Conservation (phyloP, 345 rosid genomes). For the Moricandia arvensis region DNA sequence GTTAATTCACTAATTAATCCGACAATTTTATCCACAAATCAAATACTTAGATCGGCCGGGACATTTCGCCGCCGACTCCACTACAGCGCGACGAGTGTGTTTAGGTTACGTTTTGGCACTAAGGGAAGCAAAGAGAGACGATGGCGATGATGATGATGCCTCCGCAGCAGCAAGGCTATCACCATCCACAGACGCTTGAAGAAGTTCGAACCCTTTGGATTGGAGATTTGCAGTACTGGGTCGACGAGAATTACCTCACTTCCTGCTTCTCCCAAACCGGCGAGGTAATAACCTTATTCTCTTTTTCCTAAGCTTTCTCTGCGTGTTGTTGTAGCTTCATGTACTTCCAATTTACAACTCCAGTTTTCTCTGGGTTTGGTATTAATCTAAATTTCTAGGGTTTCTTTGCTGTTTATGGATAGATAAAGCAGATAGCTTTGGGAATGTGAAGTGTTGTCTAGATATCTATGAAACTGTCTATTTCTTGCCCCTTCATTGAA, state of each 20-base stretch:
- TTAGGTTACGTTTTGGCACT: conserved; percentile 15
- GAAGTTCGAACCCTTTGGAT: conserved; percentile 98
- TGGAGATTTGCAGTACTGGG: conserved; percentile 96
- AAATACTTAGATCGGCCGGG: conserved; percentile 6
- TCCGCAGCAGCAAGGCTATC: conserved; percentile 39
- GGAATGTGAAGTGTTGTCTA: neutral
- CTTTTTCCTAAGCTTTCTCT: neutral
- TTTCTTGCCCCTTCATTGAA: neutral
- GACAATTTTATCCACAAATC: neutral
- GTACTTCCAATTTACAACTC: neutral
- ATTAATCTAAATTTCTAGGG: neutral
- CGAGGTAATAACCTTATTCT: conserved; percentile 46
- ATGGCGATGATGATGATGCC: conserved; percentile 42
- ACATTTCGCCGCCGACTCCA: neutral
- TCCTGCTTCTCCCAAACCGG: conserved; percentile 95
- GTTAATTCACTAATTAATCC: neutral
- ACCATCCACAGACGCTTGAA: conserved; percentile 81
- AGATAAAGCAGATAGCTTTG: neutral
- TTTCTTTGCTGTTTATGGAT: neutral
- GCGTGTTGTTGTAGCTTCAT: neutral
- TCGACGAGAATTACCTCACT: conserved; percentile 74
- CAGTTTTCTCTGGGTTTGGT: neutral
- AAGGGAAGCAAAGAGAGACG: conserved; percentile 17
- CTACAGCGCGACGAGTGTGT: neutral
- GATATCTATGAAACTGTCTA: neutral